Evolutionary conservation across 2,329 filamentous ascomycete species (phyloP).

Genomic region (Pestalotiopsis sp.): DNA sequence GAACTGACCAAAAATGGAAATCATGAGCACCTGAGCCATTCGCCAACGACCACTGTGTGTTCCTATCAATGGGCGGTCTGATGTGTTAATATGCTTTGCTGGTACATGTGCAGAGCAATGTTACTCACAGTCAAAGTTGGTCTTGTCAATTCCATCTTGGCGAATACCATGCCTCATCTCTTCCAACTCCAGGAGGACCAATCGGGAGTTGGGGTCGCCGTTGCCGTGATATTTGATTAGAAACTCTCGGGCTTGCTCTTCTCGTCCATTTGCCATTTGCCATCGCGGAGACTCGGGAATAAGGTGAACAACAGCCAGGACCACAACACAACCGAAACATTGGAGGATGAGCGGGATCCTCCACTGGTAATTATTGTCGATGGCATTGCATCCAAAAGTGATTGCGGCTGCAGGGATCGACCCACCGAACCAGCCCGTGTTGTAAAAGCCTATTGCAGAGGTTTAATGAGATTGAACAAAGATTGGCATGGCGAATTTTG

Average conservation of each 20-base stretch:
- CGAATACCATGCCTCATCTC: conserved; percentile 47
- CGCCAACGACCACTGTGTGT: conserved; percentile 50
- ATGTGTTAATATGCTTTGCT: neutral
- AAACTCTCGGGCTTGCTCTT: conserved; percentile 42
- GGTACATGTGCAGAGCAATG: neutral
- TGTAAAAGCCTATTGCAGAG: conserved; percentile 43
- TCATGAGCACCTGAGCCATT: conserved; percentile 51
- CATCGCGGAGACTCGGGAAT: conserved; percentile 44
- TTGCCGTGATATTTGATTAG: conserved; percentile 47
- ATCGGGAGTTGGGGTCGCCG: conserved; percentile 38
- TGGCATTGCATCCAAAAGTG: conserved; percentile 49
- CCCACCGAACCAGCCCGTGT: conserved; percentile 56
- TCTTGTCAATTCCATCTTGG: conserved; percentile 49
- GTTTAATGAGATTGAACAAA: neutral
- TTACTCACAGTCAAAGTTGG: conserved; percentile 46
- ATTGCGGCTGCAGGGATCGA: conserved; percentile 52
- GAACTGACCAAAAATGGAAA: conserved; percentile 53
- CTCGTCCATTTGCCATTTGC: conserved; percentile 41
- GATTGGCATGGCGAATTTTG: neutral
- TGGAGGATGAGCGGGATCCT: conserved; percentile 52
- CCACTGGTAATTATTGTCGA: conserved; percentile 49
- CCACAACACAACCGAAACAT: conserved; percentile 43
- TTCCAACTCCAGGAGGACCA: conserved; percentile 42
- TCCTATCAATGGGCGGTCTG: conserved; percentile 45
- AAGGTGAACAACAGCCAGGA: conserved; percentile 39